These are phyloP conservation scores for Colletotrichum godetiae DNA, from an alignment of 2,329 filamentous ascomycete species.

Conservation along the genomic window DNA sequence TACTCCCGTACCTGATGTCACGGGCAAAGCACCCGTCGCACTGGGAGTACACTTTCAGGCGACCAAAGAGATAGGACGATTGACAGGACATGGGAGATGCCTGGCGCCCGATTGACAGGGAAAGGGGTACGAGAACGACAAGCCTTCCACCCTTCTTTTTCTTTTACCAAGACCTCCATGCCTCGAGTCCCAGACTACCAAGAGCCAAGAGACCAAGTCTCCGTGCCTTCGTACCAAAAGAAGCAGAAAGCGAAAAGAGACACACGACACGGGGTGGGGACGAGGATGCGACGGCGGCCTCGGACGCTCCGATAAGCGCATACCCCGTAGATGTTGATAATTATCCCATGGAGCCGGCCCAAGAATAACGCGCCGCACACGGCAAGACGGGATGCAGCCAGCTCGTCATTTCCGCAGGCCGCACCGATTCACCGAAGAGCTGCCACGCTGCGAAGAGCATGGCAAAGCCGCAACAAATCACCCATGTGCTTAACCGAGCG, in stretches of 20 bases:
- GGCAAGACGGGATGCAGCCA: neutral
- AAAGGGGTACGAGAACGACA: slow-evolving; percentile 6
- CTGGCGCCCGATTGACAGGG: slow-evolving; percentile 23
- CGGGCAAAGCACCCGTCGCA: neutral
- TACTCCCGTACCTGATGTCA: slow-evolving; percentile 20
- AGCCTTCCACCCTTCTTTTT: slow-evolving; percentile 24
- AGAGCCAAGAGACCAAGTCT: slow-evolving; percentile 7
- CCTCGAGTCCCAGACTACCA: neutral
- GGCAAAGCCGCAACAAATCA: neutral
- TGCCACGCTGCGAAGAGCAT: neutral
- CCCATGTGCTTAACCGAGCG: slow-evolving; percentile 15
- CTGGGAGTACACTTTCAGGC: neutral
- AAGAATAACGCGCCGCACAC: neutral
- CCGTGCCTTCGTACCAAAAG: neutral
- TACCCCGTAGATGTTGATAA: slow-evolving; percentile 22
- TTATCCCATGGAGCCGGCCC: neutral
- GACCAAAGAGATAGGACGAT: slow-evolving; percentile 18
- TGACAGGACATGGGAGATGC: slow-evolving; percentile 24
- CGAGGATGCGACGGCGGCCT: neutral
- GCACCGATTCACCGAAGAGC: neutral
- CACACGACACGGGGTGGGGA: neutral
- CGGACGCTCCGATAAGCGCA: slow-evolving; percentile 26
- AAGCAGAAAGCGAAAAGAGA: slow-evolving; percentile 10
- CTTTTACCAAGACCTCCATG: neutral
- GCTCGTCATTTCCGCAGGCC: slow-evolving; percentile 5